Base-by-base conservation (phyloP, 2,329 filamentous ascomycete genomes). In the Pseudocercospora eumusae region DNA sequence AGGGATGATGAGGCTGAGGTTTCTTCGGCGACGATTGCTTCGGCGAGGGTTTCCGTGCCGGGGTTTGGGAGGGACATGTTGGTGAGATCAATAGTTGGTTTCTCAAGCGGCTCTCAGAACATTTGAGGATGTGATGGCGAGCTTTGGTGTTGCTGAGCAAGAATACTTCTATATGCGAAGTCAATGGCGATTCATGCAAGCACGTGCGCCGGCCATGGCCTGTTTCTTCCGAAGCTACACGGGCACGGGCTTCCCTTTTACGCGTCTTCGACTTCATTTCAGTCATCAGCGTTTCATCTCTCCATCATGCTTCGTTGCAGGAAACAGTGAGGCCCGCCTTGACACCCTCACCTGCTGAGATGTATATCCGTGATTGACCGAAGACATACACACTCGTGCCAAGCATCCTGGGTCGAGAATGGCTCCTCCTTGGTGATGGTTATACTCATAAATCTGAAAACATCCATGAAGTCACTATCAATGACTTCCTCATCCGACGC, bases 1-100 rank as follows among this genome's bases (percentile, higher is more conserved):
- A 27, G 47, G 11, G 27, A 25, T 42, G 57, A 47, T 10, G 45
- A 53, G 21, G 47, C n/a, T 27, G 45, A 53, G 21, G 47, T n/a
- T 27, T 52, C 47, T 52, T 31, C 47, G 25, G 47, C 9, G 47
- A 52, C 11, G 25, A 52, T 31, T 23, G 47, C 47, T 28, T 52
- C 4, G 20, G 47, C 47, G n/a, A 52, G 15, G 20, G 47, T 52
- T 28, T 52, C 25, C 25, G 21, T 52, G 11, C 15, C 25, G 47
- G 47, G 25, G 23, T 2, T 20, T 25, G 44, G 44, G 15, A 7
- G 15, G 4, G 36, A 6, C 33, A 36, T 36, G 13, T 36, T 7
- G 13, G 13, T 36, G n/a, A n/a, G 13, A 10, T n/a, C 33, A n/a
- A 9, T 36, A 7, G 13, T 36, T n/a, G 33, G 2, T 4, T 5